Percentiles rank a stretch among this genome's conserved stretches.
phyloP scores from a whole-genome alignment of 345 rosid genomes.

The Euphorbia peplus region DNA sequence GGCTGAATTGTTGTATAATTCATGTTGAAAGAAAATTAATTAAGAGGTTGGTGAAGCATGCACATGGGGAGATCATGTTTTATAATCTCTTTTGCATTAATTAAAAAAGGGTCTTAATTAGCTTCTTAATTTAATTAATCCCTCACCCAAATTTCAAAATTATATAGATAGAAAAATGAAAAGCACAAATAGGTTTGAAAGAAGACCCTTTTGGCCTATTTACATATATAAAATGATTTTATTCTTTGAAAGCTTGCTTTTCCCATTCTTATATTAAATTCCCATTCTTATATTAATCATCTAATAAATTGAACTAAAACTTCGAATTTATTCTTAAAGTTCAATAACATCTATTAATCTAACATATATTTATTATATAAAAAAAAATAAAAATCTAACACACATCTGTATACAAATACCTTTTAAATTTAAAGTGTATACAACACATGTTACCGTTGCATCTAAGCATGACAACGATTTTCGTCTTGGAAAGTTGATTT shows the following conservation, averaged over 20 bases:
- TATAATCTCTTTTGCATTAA: constrained; percentile 23
- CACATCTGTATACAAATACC: too few relatives aligned
- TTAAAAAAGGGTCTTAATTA: constrained; percentile 11
- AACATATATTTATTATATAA: too few relatives aligned
- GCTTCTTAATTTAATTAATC: not conserved
- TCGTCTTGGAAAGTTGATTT: too few relatives aligned
- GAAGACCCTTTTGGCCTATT: constrained; percentile 37
- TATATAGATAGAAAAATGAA: constrained; percentile 1
- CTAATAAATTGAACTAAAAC: too few relatives aligned
- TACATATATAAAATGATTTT: constrained; percentile 29
- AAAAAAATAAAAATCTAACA: too few relatives aligned
- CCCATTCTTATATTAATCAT: not conserved
- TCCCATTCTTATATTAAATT: not conserved
- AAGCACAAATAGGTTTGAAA: constrained; percentile 18
- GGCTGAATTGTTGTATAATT: constrained; percentile 14
- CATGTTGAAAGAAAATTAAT: not conserved
- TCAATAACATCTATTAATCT: too few relatives aligned
- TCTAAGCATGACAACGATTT: too few relatives aligned
- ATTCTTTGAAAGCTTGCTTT: constrained; percentile 23
- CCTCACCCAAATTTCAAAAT: constrained; percentile 9
- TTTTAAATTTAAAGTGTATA: too few relatives aligned
- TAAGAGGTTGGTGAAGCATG: constrained; percentile 27
- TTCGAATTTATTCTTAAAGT: too few relatives aligned
- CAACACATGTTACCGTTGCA: too few relatives aligned
- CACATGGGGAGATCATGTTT: constrained; percentile 43